Conservation (phyloP, 305 asterid species). For the Striga hermonthica region DNA sequence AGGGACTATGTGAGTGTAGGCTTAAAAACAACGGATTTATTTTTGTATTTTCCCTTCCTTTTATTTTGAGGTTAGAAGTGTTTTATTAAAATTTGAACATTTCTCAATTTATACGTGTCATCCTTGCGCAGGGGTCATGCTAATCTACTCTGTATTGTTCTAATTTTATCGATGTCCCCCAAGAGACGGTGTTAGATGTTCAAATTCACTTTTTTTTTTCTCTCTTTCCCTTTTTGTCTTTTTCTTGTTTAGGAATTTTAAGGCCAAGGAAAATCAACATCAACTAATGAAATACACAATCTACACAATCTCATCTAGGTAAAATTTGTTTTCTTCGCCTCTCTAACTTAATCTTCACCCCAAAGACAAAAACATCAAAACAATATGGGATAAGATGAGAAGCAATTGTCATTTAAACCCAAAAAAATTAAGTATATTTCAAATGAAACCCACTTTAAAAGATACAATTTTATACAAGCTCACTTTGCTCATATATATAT, state of each 20-base stretch:
- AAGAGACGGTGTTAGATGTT: too few relatives aligned
- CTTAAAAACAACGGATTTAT: too few relatives aligned
- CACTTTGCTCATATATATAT: conserved; percentile 14
- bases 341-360: conserved; percentile 58
- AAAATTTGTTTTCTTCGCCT: conserved; percentile 33
- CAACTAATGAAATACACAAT: conserved; percentile 14
- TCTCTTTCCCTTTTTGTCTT: background rate
- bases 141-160: too few relatives aligned
- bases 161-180: too few relatives aligned
- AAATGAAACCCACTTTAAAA: conserved; percentile 22
- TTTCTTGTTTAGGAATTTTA: background rate
- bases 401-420: conserved; percentile 41
- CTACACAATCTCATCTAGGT: conserved; percentile 24
- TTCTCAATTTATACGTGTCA: too few relatives aligned
- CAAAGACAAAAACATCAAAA: conserved; percentile 39
- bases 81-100: too few relatives aligned
- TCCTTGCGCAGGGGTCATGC: too few relatives aligned
- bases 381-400: conserved; percentile 42
- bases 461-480: background rate
- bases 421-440: conserved; percentile 16
- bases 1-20: too few relatives aligned
- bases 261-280: background rate
- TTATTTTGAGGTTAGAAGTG: too few relatives aligned
- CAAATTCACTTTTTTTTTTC: too few relatives aligned
- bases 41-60: too few relatives aligned